Conservation (phyloP, 306 rosid species). For the Mimosa bimucronata region DNA sequence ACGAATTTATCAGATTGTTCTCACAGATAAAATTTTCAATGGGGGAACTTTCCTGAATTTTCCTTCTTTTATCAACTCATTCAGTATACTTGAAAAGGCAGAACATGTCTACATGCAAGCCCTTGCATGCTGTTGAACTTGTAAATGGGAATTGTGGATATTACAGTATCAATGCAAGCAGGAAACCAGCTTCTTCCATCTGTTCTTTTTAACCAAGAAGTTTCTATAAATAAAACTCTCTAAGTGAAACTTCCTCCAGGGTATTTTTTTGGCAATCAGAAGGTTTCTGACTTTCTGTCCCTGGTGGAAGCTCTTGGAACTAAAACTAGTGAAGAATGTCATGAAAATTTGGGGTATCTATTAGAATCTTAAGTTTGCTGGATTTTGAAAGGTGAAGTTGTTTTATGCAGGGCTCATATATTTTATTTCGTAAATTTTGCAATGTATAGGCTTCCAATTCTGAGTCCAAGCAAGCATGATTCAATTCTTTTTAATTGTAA, state of each 20-base stretch:
- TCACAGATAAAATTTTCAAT: too few relatives aligned
- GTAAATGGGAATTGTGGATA: conserved; percentile 17
- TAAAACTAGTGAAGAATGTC: background rate
- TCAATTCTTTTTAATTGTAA: background rate
- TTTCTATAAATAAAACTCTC: background rate
- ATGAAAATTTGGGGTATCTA: background rate
- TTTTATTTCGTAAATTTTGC: background rate
- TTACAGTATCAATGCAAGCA: background rate
- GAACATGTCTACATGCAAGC: background rate
- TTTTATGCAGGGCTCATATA: conserved; percentile 1
- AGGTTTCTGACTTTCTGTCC: background rate
- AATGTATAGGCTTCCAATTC: background rate
- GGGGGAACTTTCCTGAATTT: too few relatives aligned
- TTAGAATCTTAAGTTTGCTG: background rate
- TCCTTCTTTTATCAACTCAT: background rate
- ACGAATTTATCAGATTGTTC: too few relatives aligned
- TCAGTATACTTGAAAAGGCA: conserved; percentile 6
- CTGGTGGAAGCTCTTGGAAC: conserved; percentile 8
- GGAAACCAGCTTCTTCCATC: background rate
- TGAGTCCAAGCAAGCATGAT: background rate
- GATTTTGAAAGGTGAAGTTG: background rate
- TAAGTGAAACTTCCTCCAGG: background rate
- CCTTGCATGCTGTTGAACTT: conserved; percentile 15
- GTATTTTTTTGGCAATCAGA: background rate
- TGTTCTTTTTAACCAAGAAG: background rate